Percentiles rank a stretch among this genome's conserved stretches.
phyloP scores from a whole-genome alignment of 2,329 filamentous ascomycete genomes.

The Fusarium veterinarium region DNA sequence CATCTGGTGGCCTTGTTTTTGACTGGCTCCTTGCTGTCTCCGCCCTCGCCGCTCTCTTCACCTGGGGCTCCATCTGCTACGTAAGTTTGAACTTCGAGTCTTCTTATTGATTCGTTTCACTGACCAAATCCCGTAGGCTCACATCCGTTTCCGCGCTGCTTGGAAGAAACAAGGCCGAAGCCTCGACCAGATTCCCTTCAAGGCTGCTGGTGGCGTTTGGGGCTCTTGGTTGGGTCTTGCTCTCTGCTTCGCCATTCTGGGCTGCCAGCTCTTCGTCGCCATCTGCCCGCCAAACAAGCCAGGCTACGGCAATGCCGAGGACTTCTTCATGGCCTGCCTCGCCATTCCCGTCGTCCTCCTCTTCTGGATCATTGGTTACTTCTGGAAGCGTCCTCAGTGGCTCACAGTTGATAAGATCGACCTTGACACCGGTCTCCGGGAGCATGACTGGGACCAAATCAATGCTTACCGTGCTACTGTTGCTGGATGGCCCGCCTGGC shows the following conservation, averaged over 20 bases:
- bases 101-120: fast-evolving
- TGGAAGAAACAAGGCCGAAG: slow-evolving; percentile 69
- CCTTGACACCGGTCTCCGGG: slow-evolving; percentile 72
- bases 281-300: slow-evolving; percentile 52
- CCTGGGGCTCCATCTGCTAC: slow-evolving; percentile 73
- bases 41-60: slow-evolving; percentile 71
- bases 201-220: slow-evolving; percentile 66
- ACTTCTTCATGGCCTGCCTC: slow-evolving; percentile 67
- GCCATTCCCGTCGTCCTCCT: slow-evolving; percentile 63
- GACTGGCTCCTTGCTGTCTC: slow-evolving; percentile 74
- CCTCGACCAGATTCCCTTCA: slow-evolving; percentile 74
- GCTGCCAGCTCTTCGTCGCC: slow-evolving; percentile 64
- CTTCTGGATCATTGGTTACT: slow-evolving; percentile 67
- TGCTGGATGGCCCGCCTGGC: slow-evolving; percentile 62
- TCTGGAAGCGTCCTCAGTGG: slow-evolving; percentile 75
- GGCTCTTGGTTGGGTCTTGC: slow-evolving; percentile 72
- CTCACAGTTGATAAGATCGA: slow-evolving; percentile 70
- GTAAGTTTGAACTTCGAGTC: neutral
- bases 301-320: slow-evolving; percentile 54
- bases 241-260: slow-evolving; percentile 65
- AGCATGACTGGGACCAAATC: slow-evolving; percentile 72
- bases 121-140: slow-evolving; percentile 41
- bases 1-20: slow-evolving; percentile 64
- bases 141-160: slow-evolving; percentile 74
- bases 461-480: slow-evolving; percentile 63